phyloP scores from a whole-genome alignment of 331 rosid species.

The Arachis monticola region DNA sequence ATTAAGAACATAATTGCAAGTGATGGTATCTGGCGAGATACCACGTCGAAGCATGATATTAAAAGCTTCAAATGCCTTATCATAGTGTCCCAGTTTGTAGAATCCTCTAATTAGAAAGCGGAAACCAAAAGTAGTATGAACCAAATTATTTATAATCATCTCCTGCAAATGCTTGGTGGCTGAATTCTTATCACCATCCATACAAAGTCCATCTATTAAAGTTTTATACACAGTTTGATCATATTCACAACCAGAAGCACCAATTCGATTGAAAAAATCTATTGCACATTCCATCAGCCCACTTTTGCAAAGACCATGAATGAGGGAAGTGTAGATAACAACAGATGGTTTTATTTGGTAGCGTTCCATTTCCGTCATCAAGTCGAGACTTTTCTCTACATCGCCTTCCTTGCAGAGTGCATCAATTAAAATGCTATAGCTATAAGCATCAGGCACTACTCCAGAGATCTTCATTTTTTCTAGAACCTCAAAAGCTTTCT shows the following conservation, averaged over 20 bases:
- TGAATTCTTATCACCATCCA: conserved; percentile 48
- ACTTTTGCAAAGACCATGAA: conserved; percentile 55
- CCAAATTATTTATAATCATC: conserved; percentile 50
- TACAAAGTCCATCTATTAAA: conserved; percentile 55
- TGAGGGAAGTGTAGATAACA: conserved; percentile 59
- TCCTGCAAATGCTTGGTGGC: conserved; percentile 53
- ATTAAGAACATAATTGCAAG: conserved; percentile 62
- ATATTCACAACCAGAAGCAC: conserved; percentile 48
- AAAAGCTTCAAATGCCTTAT: conserved; percentile 49
- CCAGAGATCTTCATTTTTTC: conserved; percentile 59
- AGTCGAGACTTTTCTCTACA: conserved; percentile 36
- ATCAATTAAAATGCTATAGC: conserved; percentile 70
- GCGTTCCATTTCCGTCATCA: conserved; percentile 56
- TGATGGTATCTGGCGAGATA: conserved; percentile 50
- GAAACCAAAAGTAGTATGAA: conserved; percentile 46
- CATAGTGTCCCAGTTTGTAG: conserved; percentile 50
- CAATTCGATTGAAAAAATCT: conserved; percentile 38
- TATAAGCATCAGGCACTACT: conserved; percentile 58
- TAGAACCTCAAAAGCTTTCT: conserved; percentile 54
- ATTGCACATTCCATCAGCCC: conserved; percentile 42
- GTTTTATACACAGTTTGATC: conserved; percentile 56
- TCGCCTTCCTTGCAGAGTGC: conserved; percentile 56
- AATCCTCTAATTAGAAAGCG: conserved; percentile 47
- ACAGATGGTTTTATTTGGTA: conserved; percentile 55
- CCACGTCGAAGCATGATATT: conserved; percentile 47